Conservation (phyloP, 805 yeast genomes). For the Lipomyces starkeyi region DNA sequence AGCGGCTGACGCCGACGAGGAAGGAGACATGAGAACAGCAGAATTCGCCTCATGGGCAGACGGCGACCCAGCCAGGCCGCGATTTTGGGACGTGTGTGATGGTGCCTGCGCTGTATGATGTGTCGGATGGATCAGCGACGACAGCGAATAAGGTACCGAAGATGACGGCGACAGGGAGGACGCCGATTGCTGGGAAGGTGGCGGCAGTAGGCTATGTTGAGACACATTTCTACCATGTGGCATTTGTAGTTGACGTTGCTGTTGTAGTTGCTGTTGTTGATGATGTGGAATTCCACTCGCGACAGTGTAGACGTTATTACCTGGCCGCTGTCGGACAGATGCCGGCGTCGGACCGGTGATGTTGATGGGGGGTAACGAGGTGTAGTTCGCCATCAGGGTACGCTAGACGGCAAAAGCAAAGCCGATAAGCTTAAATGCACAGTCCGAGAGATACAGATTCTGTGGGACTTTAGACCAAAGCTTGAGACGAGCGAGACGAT, state of each 20-base stretch:
- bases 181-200: background rate
- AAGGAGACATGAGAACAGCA: background rate
- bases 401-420: background rate
- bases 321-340: background rate
- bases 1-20: background rate
- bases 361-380: slow-evolving; percentile 4
- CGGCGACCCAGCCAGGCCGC: background rate
- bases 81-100: background rate
- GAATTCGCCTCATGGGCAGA: background rate
- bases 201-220: background rate
- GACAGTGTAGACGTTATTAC: background rate
- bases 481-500: background rate
- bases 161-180: background rate
- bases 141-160: slow-evolving; percentile 6
- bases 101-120: background rate
- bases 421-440: background rate
- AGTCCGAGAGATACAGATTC: background rate
- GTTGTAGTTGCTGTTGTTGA: background rate
- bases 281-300: background rate
- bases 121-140: slow-evolving; percentile 7
- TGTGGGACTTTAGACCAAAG: background rate
- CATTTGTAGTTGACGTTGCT: background rate
- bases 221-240: background rate
- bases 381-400: background rate
- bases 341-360: background rate